Evolutionary conservation across 2,329 filamentous ascomycete species (phyloP).

Genomic region (Botrytis porri): DNA sequence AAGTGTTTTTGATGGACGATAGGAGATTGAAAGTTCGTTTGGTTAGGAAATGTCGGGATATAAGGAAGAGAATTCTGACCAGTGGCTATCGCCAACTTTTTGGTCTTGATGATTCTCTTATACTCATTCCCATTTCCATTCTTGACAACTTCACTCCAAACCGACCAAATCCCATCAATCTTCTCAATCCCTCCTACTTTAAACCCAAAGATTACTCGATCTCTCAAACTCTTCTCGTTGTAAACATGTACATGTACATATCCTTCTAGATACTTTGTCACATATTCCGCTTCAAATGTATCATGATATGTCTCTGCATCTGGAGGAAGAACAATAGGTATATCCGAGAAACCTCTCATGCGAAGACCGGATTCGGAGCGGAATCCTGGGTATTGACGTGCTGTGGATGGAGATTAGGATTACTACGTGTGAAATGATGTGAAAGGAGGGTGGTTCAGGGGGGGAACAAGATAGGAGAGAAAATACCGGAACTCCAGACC

Average conservation of each 20-base stretch:
- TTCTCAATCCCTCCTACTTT: constrained; percentile 30
- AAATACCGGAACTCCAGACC: background rate
- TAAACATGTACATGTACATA: constrained; percentile 27
- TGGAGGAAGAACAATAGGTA: constrained; percentile 33
- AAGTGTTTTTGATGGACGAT: constrained; percentile 18
- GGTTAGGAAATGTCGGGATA: constrained; percentile 26
- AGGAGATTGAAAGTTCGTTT: constrained; percentile 1
- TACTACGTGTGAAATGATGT: background rate
- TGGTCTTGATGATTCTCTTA: background rate
- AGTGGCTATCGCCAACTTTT: constrained; percentile 38
- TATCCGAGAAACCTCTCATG: constrained; percentile 37
- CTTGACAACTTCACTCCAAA: constrained; percentile 2
- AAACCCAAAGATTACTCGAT: constrained; percentile 31
- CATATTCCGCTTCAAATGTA: constrained; percentile 34
- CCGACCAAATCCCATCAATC: constrained; percentile 25
- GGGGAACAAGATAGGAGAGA: background rate
- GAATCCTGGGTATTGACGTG: constrained; percentile 33
- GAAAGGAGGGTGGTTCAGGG: no score
- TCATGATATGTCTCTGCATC: constrained; percentile 31
- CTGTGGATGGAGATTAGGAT: constrained; percentile 18
- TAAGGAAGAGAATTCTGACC: constrained; percentile 37
- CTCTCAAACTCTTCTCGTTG: constrained; percentile 27
- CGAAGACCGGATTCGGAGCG: constrained; percentile 37
- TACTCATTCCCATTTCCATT: background rate
- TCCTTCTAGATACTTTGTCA: constrained; percentile 34